Base-by-base conservation (phyloP, 208 protist genomes). In the Tritrichomonas musculus region DNA sequence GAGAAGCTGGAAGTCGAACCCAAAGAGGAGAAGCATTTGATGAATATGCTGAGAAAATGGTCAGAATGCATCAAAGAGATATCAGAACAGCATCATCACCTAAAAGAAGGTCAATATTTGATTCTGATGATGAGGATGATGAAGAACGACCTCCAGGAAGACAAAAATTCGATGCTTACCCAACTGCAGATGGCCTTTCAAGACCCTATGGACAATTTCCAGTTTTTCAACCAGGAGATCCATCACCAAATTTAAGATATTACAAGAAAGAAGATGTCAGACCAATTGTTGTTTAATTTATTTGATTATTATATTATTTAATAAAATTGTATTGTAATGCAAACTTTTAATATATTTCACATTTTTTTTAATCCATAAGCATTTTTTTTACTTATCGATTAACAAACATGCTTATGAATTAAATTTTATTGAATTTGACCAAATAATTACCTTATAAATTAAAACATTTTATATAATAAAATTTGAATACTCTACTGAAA, bases 121-220 rank as follows among this genome's bases (percentile, higher is more conserved):
- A 20, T 39, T 25, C 20, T 9, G 77, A 88, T 88, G 77, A 88
- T 39, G 33, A 50, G 11, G 39, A 50, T 47, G 77, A 88, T 57
- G 47, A 88, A 57, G 47, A 57, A 36, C 9, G 64, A 72, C 69
- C 69, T 44, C 39, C 73, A 82, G 73, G 73, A 82, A 53, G 77
- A 53, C 41, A 88, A 50, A 25, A 88, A 1, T 88, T 53, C 44
- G 77, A 88, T 88, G 77, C 77, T 17, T 88, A 88, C 57, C 77
- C 77, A 39, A 44, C 47, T n/a, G 47, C 44, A 39, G 77, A 88
- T 88, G 77, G 77, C 17, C 47, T 88, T 33, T 88, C 77, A 22
- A 53, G 77, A 27, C 77, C 77, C 39, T 88, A 88, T 57, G 77
- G 77, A 41, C 47, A 41, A 53, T 88, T 88, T 30, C 77, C 77